Conservation (phyloP, 2,329 filamentous ascomycete genomes). For the Epichloe hybrida region DNA sequence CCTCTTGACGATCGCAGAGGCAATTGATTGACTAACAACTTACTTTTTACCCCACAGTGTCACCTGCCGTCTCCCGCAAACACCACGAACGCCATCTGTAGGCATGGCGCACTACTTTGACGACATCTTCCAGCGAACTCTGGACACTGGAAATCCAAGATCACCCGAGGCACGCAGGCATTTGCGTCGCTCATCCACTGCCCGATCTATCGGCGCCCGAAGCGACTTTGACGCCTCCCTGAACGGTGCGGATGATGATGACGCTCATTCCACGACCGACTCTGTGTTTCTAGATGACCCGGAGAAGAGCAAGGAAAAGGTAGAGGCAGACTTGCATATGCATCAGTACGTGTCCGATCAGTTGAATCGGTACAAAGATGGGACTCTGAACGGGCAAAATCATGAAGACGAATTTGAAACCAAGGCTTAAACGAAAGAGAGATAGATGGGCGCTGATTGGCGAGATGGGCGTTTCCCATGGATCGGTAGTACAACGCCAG, state of each 20-base stretch:
- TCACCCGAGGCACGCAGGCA: constrained; percentile 29
- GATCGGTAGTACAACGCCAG: not conserved
- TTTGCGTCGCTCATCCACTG: constrained; percentile 67
- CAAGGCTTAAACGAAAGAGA: constrained; percentile 13
- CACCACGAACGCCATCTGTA: constrained; percentile 71
- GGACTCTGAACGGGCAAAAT: constrained; percentile 12
- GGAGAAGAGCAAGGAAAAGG: constrained; percentile 33
- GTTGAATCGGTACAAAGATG: constrained; percentile 50
- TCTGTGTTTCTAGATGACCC: constrained; percentile 22
- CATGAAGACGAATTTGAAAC: constrained; percentile 36
- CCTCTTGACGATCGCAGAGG: not conserved
- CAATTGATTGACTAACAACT: not conserved
- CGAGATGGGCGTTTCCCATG: not conserved
- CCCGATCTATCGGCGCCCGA: constrained; percentile 68
- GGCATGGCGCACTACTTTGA: constrained; percentile 93
- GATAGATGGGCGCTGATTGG: not conserved
- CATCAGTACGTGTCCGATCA: constrained; percentile 73
- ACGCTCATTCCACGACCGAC: constrained; percentile 19
- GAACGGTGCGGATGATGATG: constrained; percentile 33
- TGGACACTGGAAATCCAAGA: constrained; percentile 23
- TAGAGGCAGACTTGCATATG: constrained; percentile 55
- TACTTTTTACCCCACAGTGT: constrained; percentile 36
- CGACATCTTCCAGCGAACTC: constrained; percentile 53
- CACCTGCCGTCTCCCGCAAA: constrained; percentile 83
- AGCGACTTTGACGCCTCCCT: constrained; percentile 56